Base-by-base conservation (phyloP, 192 early-diverging fungal species). In the Coemansia sp. region DNA sequence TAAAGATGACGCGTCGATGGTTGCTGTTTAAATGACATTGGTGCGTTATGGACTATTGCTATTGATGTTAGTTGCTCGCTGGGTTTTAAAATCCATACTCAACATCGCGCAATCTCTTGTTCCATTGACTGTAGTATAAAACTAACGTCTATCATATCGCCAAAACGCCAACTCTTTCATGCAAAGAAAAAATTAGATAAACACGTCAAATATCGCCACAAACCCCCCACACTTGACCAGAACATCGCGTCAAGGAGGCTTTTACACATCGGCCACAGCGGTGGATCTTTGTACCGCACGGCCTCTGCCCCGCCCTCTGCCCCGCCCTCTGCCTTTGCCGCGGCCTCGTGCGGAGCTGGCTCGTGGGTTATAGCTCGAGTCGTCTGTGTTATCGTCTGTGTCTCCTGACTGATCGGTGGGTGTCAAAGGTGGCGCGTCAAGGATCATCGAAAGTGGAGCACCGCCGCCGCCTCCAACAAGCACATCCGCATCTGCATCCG, bases 401-500 rank as follows among this genome's bases (percentile, higher is more conserved):
- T 75, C 69, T 10, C 32, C 56, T 22, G 73, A 76, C 54, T 58
- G 58, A 8, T 71, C 73, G 55, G 65, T 47, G 23, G 64, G 44
- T 55, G 41, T 28, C 48, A 47, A 61, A 28, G 67, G 63, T 32
- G 53, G 69, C 0, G 54, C 67, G 31, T 78, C 68, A 72, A 80
- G 31, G 7, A 76, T 69, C 73, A 68, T 76, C 31, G 73, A 80
- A 49, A 80, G 62, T 25, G 78, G 73, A 22, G 78, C 78, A 16
- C 78, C 78, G 41, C 78, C 78, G 28, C 78, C 78, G 3, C 78
- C 78, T 10, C 78, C 77, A 5, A 64, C 77, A n/a, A 79, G 65
- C 18, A 41, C 59, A 9, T 79, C 70, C 1, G 32, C 25, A 0
- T 47, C 38, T 5, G 52, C 48, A 7, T 59, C 62, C 44, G 28